phyloP scores from a whole-genome alignment of 164 flowering plant genomes.

The Vitis cinerea region DNA sequence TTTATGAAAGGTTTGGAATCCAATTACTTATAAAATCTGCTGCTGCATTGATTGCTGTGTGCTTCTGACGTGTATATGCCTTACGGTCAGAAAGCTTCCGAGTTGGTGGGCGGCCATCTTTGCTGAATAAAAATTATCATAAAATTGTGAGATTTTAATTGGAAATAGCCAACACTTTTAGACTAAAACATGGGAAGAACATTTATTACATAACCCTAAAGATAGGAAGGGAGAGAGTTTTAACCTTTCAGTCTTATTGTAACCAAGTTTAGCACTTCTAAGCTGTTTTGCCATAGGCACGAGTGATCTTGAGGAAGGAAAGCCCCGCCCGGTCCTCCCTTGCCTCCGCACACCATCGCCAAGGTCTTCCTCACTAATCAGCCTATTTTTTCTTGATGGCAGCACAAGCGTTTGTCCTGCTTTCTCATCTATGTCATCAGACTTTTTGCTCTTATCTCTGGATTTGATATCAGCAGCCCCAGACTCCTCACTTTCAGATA shows the following conservation, averaged over 20 bases:
- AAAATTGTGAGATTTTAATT: conserved; percentile 15
- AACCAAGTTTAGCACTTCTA: conserved; percentile 62
- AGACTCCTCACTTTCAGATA: conserved; percentile 91
- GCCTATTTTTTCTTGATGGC: conserved; percentile 71
- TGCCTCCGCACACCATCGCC: conserved; percentile 80
- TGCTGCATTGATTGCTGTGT: conserved; percentile 39
- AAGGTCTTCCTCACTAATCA: conserved; percentile 47
- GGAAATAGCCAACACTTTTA: neutral
- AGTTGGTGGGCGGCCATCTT: conserved; percentile 77
- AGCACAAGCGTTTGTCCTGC: conserved; percentile 41
- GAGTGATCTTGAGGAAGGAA: conserved; percentile 52
- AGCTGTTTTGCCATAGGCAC: conserved; percentile 68
- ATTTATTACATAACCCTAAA: neutral
- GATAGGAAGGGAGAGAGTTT: conserved; percentile 7
- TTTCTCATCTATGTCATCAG: conserved; percentile 64
- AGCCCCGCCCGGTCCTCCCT: conserved; percentile 71
- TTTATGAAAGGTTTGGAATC: neutral
- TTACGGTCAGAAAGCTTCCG: conserved; percentile 80
- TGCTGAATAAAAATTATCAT: conserved; percentile 45
- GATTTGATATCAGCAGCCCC: conserved; percentile 64
- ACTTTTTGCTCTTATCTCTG: conserved; percentile 55
- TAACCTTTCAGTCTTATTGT: conserved; percentile 76
- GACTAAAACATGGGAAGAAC: conserved; percentile 1
- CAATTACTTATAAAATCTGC: conserved; percentile 67
- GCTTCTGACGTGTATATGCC: conserved; percentile 68